Conservation (phyloP, 2,329 filamentous ascomycete species). For the Camptophora hylomeconis region DNA sequence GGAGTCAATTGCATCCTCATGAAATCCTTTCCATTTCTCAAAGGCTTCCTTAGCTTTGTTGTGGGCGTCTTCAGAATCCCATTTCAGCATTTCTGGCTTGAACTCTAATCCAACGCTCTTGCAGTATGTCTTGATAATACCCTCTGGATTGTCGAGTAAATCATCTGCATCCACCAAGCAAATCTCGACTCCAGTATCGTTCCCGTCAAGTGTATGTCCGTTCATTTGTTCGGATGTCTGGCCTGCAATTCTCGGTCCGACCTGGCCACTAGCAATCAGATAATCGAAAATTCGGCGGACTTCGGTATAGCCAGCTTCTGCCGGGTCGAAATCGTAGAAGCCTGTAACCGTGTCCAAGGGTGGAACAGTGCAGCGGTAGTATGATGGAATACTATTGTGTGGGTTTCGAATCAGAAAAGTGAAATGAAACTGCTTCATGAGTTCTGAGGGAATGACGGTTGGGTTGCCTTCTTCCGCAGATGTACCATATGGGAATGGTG, state of each 20-base stretch:
- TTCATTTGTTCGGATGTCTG: conserved; percentile 16
- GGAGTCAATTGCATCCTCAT: conserved; percentile 84
- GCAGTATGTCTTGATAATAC: conserved; percentile 68
- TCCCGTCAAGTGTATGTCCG: conserved; percentile 16
- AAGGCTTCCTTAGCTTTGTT: conserved; percentile 59
- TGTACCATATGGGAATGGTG: conserved; percentile 47
- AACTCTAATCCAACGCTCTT: conserved; percentile 67
- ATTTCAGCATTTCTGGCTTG: conserved; percentile 64
- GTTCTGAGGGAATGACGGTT: conserved; percentile 63
- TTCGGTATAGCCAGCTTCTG: conserved; percentile 83
- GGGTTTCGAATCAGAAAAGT: conserved; percentile 95
- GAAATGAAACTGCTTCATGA: conserved; percentile 76
- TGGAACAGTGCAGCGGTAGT: conserved; percentile 85
- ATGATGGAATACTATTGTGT: conserved; percentile 80
- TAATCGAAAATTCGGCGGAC: conserved; percentile 80
- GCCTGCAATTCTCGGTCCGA: conserved; percentile 54
- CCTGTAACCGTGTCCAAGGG: conserved; percentile 71
- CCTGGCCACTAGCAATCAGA: conserved; percentile 52
- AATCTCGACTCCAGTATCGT: conserved; percentile 41
- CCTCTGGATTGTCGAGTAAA: conserved; percentile 70
- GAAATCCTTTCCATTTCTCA: conserved; percentile 95
- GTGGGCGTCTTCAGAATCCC: conserved; percentile 65
- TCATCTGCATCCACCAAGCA: conserved; percentile 92
- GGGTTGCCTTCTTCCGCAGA: conserved; percentile 59
- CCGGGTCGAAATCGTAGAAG: conserved; percentile 74